phyloP scores from a whole-genome alignment of 352 stramenopile genomes.

The Globisporangium paroecandrum region DNA sequence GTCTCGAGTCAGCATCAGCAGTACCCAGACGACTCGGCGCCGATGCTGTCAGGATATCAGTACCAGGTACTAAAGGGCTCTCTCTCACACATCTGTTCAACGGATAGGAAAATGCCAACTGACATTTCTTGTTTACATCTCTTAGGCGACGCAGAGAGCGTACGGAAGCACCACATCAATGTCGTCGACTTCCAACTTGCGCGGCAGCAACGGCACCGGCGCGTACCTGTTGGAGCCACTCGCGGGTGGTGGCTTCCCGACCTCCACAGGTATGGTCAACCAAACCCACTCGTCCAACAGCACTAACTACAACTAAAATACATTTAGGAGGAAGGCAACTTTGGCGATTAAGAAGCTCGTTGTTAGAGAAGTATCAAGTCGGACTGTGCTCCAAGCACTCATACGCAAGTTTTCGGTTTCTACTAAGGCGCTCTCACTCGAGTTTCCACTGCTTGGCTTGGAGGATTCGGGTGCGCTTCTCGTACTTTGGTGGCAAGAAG shows the following conservation, averaged over 20 bases:
- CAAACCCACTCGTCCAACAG: not conserved
- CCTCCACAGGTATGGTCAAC: slow-evolving; percentile 22
- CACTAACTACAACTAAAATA: slow-evolving; percentile 14
- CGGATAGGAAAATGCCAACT: not conserved
- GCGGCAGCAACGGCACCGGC: slow-evolving; percentile 44
- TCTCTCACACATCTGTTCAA: not conserved
- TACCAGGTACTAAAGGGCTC: slow-evolving; percentile 40
- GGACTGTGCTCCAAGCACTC: not conserved
- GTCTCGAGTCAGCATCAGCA: slow-evolving; percentile 16
- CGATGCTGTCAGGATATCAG: slow-evolving; percentile 61
- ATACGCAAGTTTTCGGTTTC: not conserved
- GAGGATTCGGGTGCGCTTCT: slow-evolving; percentile 16
- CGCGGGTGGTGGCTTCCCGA: slow-evolving; percentile 36
- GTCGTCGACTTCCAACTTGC: slow-evolving; percentile 32
- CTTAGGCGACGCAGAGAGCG: slow-evolving; percentile 37
- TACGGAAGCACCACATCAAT: slow-evolving; percentile 33
- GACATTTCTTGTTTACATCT: not conserved
- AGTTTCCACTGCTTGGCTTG: slow-evolving; percentile 15
- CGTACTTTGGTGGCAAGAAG: slow-evolving; percentile 43
- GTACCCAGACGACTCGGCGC: slow-evolving; percentile 46
- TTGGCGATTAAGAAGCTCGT: not conserved
- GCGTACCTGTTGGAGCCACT: slow-evolving; percentile 46
- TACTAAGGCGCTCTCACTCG: slow-evolving; percentile 1
- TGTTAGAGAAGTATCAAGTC: not conserved
- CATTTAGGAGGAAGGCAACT: not conserved